Evolutionary conservation across 148 eudicot species (phyloP).

Genomic region (Vaccinium darrowii): DNA sequence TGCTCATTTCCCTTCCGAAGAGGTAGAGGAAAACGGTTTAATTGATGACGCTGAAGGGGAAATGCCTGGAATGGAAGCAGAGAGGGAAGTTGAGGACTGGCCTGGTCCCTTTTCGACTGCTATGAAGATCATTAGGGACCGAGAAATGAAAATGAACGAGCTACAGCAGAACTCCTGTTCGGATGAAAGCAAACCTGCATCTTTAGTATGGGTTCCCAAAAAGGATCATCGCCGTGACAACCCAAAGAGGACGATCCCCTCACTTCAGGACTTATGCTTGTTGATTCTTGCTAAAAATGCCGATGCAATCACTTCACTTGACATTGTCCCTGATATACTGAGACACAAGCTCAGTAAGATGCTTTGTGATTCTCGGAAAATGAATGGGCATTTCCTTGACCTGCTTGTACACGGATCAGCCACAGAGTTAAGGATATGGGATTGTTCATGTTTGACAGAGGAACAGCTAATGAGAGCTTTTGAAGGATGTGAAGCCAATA

Average conservation of each 20-base stretch:
- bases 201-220: constrained; percentile 61
- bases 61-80: constrained; percentile 22
- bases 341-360: constrained; percentile 64
- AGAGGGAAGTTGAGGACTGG: constrained; percentile 60
- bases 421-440: constrained; percentile 68
- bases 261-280: constrained; percentile 60
- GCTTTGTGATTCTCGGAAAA: constrained; percentile 70
- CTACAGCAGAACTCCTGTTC: constrained; percentile 17
- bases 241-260: constrained; percentile 28
- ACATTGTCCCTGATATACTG: constrained; percentile 63
- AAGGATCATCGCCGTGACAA: constrained; percentile 16
- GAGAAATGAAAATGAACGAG: constrained; percentile 35
- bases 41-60: constrained; percentile 35
- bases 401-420: constrained; percentile 76
- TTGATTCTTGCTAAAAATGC: constrained; percentile 57
- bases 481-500: constrained; percentile 37
- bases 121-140: constrained; percentile 72
- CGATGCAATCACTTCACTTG: constrained; percentile 73
- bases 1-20: constrained; percentile 59
- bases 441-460: constrained; percentile 90
- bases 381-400: constrained; percentile 58
- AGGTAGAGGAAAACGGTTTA: constrained; percentile 29
- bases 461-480: constrained; percentile 49
- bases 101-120: constrained; percentile 97
- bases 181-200: constrained; percentile 30